These are phyloP conservation scores for Stylonectria norvegica DNA, from an alignment of 2,329 filamentous ascomycete genomes.

Conservation along the genomic window DNA sequence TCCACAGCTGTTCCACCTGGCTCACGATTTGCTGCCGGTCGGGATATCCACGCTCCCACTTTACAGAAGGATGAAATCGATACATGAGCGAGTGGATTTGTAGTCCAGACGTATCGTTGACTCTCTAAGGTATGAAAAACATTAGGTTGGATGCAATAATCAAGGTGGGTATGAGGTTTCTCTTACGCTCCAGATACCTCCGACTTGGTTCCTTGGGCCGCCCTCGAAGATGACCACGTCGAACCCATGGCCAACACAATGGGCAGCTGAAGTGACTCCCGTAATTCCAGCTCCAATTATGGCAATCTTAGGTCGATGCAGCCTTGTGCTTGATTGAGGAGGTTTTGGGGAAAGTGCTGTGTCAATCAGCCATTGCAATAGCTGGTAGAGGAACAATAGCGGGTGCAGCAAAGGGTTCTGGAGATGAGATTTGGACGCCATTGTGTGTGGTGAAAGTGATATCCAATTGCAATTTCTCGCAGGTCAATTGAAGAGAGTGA, in stretches of 20 bases:
- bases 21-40: slow-evolving; percentile 70
- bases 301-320: slow-evolving; percentile 64
- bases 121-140: slow-evolving; percentile 46
- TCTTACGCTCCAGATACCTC: slow-evolving; percentile 76
- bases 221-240: slow-evolving; percentile 78
- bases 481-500: slow-evolving; percentile 13
- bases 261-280: slow-evolving; percentile 73
- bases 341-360: slow-evolving; percentile 67
- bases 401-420: slow-evolving; percentile 48
- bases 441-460: slow-evolving; percentile 13
- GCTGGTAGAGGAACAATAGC: slow-evolving; percentile 59
- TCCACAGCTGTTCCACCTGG: slow-evolving; percentile 70
- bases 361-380: slow-evolving; percentile 62
- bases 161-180: background rate
- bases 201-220: slow-evolving; percentile 61
- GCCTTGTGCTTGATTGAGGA: slow-evolving; percentile 54
- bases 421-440: slow-evolving; percentile 32
- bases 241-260: slow-evolving; percentile 82
- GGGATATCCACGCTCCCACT: slow-evolving; percentile 74
- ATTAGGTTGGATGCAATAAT: background rate
- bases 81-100: slow-evolving; percentile 89
- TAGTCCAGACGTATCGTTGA: slow-evolving; percentile 77
- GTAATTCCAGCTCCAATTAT: slow-evolving; percentile 71
- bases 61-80: slow-evolving; percentile 76
- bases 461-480: too few species aligned